These are phyloP conservation scores for Alternaria sp. DNA, from an alignment of 2,329 filamentous ascomycete genomes.

Conservation along the genomic window DNA sequence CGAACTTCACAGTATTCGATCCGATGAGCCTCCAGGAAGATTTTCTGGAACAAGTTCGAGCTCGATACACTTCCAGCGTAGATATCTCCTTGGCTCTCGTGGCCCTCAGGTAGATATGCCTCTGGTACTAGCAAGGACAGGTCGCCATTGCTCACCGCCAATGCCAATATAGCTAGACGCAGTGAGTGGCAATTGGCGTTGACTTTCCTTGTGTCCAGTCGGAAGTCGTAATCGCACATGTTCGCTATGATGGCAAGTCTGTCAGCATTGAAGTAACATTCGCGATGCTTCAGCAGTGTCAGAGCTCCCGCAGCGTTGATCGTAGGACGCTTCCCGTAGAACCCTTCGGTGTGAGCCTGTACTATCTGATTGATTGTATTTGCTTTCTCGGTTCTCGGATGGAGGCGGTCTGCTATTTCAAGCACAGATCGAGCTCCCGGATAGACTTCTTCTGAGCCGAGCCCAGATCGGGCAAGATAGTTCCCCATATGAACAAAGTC, in stretches of 20 bases:
- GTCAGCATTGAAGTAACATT: not conserved
- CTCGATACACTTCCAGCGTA: not conserved
- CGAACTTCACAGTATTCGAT: not conserved
- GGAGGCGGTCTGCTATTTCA: not conserved
- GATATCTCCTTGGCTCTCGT: rapidly evolving
- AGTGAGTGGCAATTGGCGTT: not conserved
- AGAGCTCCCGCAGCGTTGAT: not conserved
- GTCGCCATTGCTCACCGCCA: not conserved
- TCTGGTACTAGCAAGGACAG: not conserved
- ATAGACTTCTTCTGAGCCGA: not conserved
- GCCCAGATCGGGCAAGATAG: not conserved
- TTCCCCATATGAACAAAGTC: not conserved
- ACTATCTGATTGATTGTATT: too few species aligned
- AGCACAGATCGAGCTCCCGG: not conserved
- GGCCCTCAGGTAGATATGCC: not conserved
- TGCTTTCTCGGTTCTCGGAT: not conserved
- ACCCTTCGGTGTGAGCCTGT: too few species aligned
- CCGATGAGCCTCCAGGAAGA: not conserved
- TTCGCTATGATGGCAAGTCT: not conserved
- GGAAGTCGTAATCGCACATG: not conserved
- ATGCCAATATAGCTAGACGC: not conserved
- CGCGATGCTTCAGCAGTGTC: not conserved
- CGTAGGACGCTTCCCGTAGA: not conserved
- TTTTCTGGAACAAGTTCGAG: not conserved
- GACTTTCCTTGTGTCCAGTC: not conserved